Percentiles rank a stretch among this genome's conserved stretches.
Evolutionary conservation across 805 yeast species (phyloP).

Genomic region (Nakazawaea populi): DNA sequence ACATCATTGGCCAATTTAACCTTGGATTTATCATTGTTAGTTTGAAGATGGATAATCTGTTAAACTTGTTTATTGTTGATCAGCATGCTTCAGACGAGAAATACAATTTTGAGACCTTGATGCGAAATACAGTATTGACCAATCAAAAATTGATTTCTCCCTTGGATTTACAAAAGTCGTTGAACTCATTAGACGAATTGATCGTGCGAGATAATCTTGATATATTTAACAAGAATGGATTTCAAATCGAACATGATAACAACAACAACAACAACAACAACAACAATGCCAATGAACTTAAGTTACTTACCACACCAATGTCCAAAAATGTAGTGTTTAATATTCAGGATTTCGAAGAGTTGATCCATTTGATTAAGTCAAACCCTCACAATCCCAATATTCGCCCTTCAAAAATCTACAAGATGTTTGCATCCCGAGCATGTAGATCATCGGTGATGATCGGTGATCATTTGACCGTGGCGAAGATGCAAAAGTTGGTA

Average conservation of each 20-base stretch:
- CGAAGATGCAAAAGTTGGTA: constrained; percentile 66
- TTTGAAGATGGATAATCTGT: constrained; percentile 29
- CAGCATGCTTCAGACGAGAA: constrained; percentile 99
- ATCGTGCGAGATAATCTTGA: constrained; percentile 54
- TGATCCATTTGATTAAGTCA: constrained; percentile 61
- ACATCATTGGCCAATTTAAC: constrained; percentile 88
- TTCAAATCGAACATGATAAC: constrained; percentile 34
- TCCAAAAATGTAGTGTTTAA: constrained; percentile 68
- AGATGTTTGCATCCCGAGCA: constrained; percentile 92
- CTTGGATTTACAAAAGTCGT: constrained; percentile 36
- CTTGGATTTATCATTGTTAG: constrained; percentile 86
- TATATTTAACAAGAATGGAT: constrained; percentile 72
- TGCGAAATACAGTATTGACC: constrained; percentile 37
- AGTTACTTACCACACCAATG: constrained; percentile 60
- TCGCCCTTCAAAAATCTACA: constrained; percentile 71
- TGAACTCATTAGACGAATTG: constrained; percentile 76
- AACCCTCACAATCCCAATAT: constrained; percentile 32
- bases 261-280: not conserved
- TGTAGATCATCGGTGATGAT: constrained; percentile 94
- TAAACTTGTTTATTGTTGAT: constrained; percentile 80
- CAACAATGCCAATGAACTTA: constrained; percentile 45
- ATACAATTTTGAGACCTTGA: constrained; percentile 64
- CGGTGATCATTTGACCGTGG: constrained; percentile 59
- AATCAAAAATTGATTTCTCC: constrained; percentile 69
- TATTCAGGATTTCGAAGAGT: constrained; percentile 66